Evolutionary conservation across 164 flowering plant species (phyloP), one percentile per base, ranked within the genome.

Genomic region (Magnolia kwangsiensis): DNA sequence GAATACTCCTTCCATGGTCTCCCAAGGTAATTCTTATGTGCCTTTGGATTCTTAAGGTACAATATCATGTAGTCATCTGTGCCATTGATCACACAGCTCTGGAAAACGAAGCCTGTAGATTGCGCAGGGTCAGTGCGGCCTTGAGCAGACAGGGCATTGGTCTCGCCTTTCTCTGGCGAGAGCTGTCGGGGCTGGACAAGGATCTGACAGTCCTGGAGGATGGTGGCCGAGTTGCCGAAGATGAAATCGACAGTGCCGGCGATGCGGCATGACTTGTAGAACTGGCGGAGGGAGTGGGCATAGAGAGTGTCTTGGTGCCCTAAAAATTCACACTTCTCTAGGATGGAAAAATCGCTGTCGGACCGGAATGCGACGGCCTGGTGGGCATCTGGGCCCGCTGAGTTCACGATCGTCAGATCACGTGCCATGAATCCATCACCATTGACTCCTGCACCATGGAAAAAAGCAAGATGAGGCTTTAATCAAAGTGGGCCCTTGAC

Each of bases 1-100:
- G 97, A 89, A 67, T 80, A 95, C 81, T 87, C 90, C 82, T 92
- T 95, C 99, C 99, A 95, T 11, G 99, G 99, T 80, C 98, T 81
- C 9, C 99, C 99, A 69, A 96, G 81, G 82, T 69, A 93, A 69
- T 81, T 93, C 72, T 75, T 86, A 82, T 95, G 96, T 66, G 79
- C 90, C 49, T 77, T 76, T 11, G 96, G 90, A 21, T 90, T 90
- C 51, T 74, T 63, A 8, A 70, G 7, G 71, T 85, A 94, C 55
- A 84, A 78, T 0, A 8, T 70, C 92, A 90, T 83, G 86, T 93
- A 92, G 16, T 87, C 94, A 1, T 85, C 88, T 1, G 97, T 95
- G 16, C 95, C 99, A 51, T 90, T 89, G 59, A 95, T 79, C 29
- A 84, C 19, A 72, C 95, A 92, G 63, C 85, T 87, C 7, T 78